Base-by-base conservation (phyloP, 2,329 filamentous ascomycete species). In the Tolypocladium sp. region DNA sequence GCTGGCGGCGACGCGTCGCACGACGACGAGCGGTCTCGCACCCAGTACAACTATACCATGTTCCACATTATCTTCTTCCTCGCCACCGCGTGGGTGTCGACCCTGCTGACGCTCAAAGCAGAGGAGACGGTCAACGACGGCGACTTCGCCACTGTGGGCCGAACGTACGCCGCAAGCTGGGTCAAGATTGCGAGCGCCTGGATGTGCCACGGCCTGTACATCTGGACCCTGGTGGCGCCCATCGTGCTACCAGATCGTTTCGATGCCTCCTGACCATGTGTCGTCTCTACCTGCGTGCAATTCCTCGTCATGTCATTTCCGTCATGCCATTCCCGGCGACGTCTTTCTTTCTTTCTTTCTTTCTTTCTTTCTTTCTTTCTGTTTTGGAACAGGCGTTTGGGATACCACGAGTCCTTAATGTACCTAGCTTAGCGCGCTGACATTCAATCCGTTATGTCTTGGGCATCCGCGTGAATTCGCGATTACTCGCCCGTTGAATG, bases 51-150 rank as follows among this genome's bases (percentile, higher is more conserved):
- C 76, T 99, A 99, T 75, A 83, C 90, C 8, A 83, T 96, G 61
- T 99, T 99, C 82, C 94, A 99, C 75, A 78, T 97, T 71, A 97
- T 99, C 67, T 99, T 99, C 82, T 90, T 97, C 80, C 80, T 99
- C 56, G 92, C 93, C 10, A 97, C 94, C 0, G 89, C 90, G 51
- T 99, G 94, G 94, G 92, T 97, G 5, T 92, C 92, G 2, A 97
- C 92, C 0, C 79, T 99, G 41, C 81, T 99, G 40, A 82, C 80
- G 13, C 89, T 92, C 77, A 89, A 90, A 68, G 84, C 89, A 64
- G 83, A 88, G 10, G 81, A 86, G 63, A 77, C 79, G 49, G 84
- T 85, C 60, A 80, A 83, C 53, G 82, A 71, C 41, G 81, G 85
- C 55, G 88, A 92, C 69, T 97, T 99, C 74, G 91, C 91, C 2